Conservation (phyloP, 1,284 basidiomycete genomes). For the Volvariella surrecta region DNA sequence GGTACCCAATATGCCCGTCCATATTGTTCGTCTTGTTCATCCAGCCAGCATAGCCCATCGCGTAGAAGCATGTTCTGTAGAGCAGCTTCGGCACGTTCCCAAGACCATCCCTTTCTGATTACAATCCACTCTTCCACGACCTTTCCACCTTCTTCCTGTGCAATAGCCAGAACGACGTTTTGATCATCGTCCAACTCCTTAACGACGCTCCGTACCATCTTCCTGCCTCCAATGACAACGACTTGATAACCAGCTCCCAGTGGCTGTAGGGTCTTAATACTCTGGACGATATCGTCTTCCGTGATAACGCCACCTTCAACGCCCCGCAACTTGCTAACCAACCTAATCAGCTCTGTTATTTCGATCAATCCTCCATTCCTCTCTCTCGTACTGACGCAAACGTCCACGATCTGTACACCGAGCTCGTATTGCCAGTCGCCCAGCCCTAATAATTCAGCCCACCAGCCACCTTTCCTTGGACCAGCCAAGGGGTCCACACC, state of each 20-base stretch:
- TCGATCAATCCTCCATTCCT: slow-evolving; percentile 90
- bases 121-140: slow-evolving; percentile 56
- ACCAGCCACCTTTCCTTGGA: slow-evolving; percentile 81
- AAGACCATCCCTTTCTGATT: slow-evolving; percentile 64
- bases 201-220: slow-evolving; percentile 65
- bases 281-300: slow-evolving; percentile 78
- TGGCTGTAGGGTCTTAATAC: slow-evolving; percentile 83
- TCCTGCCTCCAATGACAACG: slow-evolving; percentile 60
- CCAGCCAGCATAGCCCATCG: slow-evolving; percentile 93
- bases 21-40: slow-evolving; percentile 67
- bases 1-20: slow-evolving; percentile 75
- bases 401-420: slow-evolving; percentile 94
- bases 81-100: slow-evolving; percentile 67
- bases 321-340: slow-evolving; percentile 72
- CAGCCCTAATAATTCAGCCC: slow-evolving; percentile 79
- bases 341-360: slow-evolving; percentile 75
- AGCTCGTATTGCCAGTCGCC: slow-evolving; percentile 96
- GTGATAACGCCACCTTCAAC: slow-evolving; percentile 58
- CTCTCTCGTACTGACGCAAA: slow-evolving; percentile 86
- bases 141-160: slow-evolving; percentile 58
- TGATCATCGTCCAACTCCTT: slow-evolving; percentile 83
- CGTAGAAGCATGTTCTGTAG: slow-evolving; percentile 85
- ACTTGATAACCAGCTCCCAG: slow-evolving; percentile 88
- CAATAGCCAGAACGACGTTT: slow-evolving; percentile 65
- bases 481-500: slow-evolving; percentile 93